Evolutionary conservation across 257 asterid genomes (phyloP).

Genomic region (Cruciata laevipes): DNA sequence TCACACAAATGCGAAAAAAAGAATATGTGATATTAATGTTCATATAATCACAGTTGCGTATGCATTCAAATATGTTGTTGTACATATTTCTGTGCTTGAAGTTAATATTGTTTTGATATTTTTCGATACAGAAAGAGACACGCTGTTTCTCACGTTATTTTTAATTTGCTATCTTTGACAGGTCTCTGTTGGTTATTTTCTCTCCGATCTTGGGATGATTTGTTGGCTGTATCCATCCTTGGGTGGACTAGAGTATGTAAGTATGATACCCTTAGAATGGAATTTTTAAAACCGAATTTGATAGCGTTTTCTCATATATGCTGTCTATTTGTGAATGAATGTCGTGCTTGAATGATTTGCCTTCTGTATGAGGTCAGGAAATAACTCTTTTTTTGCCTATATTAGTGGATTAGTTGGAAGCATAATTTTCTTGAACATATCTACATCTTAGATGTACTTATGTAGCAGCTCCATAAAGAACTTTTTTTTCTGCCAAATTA

Average conservation of each 20-base stretch:
- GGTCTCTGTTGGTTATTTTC: conserved; percentile 88
- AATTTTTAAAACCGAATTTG: neutral
- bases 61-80: neutral
- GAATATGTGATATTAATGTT: neutral
- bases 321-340: neutral
- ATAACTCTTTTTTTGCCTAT: neutral
- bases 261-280: conserved; percentile 19
- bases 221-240: conserved; percentile 87
- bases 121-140: neutral
- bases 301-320: neutral
- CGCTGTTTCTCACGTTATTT: conserved; percentile 12
- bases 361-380: neutral
- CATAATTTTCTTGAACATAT: neutral
- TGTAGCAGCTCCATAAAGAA: neutral
- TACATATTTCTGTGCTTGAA: neutral
- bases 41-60: neutral
- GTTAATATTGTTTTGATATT: neutral
- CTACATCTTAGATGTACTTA: neutral
- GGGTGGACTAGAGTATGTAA: conserved; percentile 95
- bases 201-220: conserved; percentile 89
- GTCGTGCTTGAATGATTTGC: neutral
- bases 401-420: neutral
- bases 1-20: neutral
- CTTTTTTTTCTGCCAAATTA: neutral
- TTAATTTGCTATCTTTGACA: conserved; percentile 27